Evolutionary conservation across 2,329 filamentous ascomycete genomes (phyloP), one percentile per base, ranked within the genome.

Genomic region (Trichoderma afroharzianum): DNA sequence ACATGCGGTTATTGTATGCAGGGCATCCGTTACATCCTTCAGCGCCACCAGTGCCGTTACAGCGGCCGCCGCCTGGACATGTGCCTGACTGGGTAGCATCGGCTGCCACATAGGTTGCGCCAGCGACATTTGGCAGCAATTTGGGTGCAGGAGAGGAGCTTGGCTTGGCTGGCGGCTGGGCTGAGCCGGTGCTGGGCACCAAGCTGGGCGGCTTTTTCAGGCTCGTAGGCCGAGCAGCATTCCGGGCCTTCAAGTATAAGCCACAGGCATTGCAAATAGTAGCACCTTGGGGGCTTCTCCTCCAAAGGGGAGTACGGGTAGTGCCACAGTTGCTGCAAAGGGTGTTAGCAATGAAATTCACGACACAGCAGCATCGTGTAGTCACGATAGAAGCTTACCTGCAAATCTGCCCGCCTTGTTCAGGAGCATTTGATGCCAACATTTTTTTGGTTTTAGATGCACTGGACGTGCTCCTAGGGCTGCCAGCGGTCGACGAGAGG

Each of bases 251-350:
- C 74, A 93, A 86, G 81, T 99, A 99, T 18, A 99, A 87, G 55
- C 96, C 96, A 79, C 96, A 99, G 6, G 96, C 96, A 82, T 99
- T 99, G 83, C 96, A 99, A 72, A 99, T 98, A 32, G 94, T 98
- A 69, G 94, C 92, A 33, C 96, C 96, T 77, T 95, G 91, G 0
- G 95, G 95, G 18, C 95, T 97, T 78, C 96, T 90, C 79, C 96
- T 90, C 96, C 96, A 99, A 47, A 99, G 83, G 28, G 96, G 96
- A 61, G 96, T 99, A 80, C 92, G 91, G 67, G 94, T 98, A 18
- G 96, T 98, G 71, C 92, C 92, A 80, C 96, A 99, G 82, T 99
- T 99, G 80, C 96, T 99, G 73, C 39, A 63, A 68, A 76, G 71
- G 58, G 32, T 11, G 26, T 72, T 11, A 72, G 59, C 50, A 32